Evolutionary conservation across 2,329 filamentous ascomycete genomes (phyloP).

Genomic region (Aspergillus ochraceus): DNA sequence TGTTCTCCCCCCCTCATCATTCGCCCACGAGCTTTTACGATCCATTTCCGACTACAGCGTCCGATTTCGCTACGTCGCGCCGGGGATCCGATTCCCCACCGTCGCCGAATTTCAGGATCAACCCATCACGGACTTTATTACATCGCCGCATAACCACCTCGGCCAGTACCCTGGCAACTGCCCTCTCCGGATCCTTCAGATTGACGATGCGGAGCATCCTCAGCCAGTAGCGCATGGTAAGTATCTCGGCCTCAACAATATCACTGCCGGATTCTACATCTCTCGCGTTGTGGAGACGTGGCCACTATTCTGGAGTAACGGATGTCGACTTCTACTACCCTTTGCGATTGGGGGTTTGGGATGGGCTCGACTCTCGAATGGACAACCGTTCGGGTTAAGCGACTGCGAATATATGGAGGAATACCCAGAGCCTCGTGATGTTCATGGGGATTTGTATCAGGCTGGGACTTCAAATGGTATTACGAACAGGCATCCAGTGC

Average conservation of each 20-base stretch:
- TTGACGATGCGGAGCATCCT: constrained; percentile 2
- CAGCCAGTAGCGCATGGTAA: background rate
- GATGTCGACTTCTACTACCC: constrained; percentile 15
- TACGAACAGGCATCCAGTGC: constrained; percentile 9
- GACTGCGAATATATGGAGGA: constrained; percentile 3
- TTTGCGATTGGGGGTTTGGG: constrained; percentile 15
- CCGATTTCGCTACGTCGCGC: constrained; percentile 20
- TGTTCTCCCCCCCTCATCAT: constrained; percentile 4
- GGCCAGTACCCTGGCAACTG: constrained; percentile 8
- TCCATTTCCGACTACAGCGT: constrained; percentile 4
- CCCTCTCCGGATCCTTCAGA: constrained; percentile 11
- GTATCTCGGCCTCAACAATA: background rate
- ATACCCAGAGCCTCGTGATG: constrained; percentile 9
- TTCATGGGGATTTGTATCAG: constrained; percentile 14
- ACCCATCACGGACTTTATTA: constrained; percentile 11
- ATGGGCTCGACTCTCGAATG: constrained; percentile 17
- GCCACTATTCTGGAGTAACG: constrained; percentile 12
- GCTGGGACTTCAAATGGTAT: constrained; percentile 9
- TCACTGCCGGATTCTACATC: constrained; percentile 18
- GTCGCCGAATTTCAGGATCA: constrained; percentile 10
- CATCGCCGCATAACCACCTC: constrained; percentile 2
- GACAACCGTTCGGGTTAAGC: constrained; percentile 5
- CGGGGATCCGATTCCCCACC: constrained; percentile 14
- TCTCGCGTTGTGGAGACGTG: constrained; percentile 5
- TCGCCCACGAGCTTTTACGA: constrained; percentile 4